Evolutionary conservation across 2,329 filamentous ascomycete genomes (phyloP).

Genomic region (Colletotrichum sp.): DNA sequence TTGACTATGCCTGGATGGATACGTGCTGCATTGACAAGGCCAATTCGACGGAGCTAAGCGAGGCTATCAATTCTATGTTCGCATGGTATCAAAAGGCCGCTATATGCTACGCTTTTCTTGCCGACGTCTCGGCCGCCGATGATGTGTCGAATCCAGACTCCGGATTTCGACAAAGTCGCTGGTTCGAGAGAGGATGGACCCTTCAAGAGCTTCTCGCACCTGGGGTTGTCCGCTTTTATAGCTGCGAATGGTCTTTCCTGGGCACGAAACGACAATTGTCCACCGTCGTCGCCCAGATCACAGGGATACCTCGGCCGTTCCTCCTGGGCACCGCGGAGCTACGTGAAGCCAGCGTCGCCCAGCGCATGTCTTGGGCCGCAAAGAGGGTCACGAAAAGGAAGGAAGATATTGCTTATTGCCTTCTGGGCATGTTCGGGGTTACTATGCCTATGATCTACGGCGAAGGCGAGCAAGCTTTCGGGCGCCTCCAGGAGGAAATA

Average conservation of each 20-base stretch:
- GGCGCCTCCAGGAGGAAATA: neutral
- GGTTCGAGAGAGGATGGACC: neutral
- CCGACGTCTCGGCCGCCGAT: neutral
- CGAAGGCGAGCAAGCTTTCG: neutral
- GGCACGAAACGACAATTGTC: neutral
- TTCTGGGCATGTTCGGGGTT: neutral
- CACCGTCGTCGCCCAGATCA: neutral
- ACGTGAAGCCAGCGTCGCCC: neutral
- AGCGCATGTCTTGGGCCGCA: neutral
- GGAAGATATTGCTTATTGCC: neutral
- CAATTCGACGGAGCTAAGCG: neutral
- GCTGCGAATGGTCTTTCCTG: neutral
- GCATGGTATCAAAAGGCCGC: neutral
- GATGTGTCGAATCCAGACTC: neutral
- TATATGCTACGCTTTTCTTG: neutral
- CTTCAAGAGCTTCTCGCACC: neutral
- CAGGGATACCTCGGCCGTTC: neutral
- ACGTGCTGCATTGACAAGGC: neutral
- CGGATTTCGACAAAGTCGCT: neutral
- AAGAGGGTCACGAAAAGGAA: neutral
- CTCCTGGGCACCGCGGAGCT: neutral
- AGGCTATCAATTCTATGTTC: neutral
- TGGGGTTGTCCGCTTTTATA: neutral
- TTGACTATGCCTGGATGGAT: neutral
- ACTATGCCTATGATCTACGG: neutral